Conservation (phyloP, 2,329 filamentous ascomycete genomes). For the Coniosporium tulheliwenetii region DNA sequence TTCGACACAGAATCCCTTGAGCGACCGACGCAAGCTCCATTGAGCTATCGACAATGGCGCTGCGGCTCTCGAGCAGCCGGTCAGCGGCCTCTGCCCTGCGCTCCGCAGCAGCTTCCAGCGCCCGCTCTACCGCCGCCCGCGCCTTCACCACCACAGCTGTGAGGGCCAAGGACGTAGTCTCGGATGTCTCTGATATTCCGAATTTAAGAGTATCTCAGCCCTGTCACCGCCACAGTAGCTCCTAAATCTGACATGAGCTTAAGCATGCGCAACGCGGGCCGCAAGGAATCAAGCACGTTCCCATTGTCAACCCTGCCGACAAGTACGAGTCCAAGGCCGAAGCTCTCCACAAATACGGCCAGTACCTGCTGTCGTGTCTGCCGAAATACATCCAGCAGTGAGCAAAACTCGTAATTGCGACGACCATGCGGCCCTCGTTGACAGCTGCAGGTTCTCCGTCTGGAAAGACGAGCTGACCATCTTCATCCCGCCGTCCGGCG, state of each 20-base stretch:
- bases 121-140: slow-evolving; percentile 21
- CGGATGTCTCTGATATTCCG: slow-evolving; percentile 23
- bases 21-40: no score
- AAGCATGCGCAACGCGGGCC: slow-evolving; percentile 26
- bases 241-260: slow-evolving; percentile 1
- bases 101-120: slow-evolving; percentile 13
- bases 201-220: slow-evolving; percentile 26
- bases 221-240: slow-evolving; percentile 3
- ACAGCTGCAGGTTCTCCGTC: slow-evolving; percentile 56
- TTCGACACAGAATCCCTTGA: no score
- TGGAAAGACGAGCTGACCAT: slow-evolving; percentile 99
- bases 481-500: slow-evolving; percentile 74
- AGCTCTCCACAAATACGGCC: slow-evolving; percentile 80
- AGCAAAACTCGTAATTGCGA: slow-evolving; percentile 3
- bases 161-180: slow-evolving; percentile 27
- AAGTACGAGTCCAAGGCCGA: slow-evolving; percentile 81
- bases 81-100: slow-evolving; percentile 20
- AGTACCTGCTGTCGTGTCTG: slow-evolving; percentile 90
- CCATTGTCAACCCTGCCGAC: slow-evolving; percentile 82
- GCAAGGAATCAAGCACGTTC: slow-evolving; percentile 47
- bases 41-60: slow-evolving; percentile 16
- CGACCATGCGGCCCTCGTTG: not conserved
- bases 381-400: slow-evolving; percentile 94
- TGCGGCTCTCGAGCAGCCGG: slow-evolving; percentile 22
- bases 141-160: slow-evolving; percentile 26